Percentiles rank a stretch among this genome's conserved stretches.
These are phyloP conservation scores for Lactarius quietus DNA, from an alignment of 768 basidiomycete species.

Conservation along the genomic window DNA sequence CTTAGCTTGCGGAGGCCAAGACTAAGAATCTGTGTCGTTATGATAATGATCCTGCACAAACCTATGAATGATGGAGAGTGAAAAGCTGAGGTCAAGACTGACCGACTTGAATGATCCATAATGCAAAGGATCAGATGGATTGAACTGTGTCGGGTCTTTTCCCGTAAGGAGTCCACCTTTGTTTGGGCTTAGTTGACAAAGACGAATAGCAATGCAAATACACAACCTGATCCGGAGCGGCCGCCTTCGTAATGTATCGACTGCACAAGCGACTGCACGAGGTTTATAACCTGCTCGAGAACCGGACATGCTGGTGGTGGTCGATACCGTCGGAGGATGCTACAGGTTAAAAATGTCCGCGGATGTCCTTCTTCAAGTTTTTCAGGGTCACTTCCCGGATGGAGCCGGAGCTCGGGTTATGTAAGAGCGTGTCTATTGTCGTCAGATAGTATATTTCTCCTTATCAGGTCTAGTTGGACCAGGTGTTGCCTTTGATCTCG, in stretches of 20 bases:
- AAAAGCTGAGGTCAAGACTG: conserved; percentile 26
- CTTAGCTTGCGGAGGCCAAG: conserved; percentile 66
- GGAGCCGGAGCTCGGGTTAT: not conserved
- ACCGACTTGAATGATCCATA: conserved; percentile 83
- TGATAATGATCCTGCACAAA: conserved; percentile 70
- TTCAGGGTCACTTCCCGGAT: not conserved
- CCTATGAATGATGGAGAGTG: not conserved
- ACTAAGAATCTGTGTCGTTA: conserved; percentile 71
- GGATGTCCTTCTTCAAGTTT: not conserved
- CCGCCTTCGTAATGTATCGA: conserved; percentile 2
- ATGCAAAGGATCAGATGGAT: conserved; percentile 60
- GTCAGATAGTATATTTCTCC: not conserved
- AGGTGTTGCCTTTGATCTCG: no score
- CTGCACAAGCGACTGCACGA: conserved; percentile 6
- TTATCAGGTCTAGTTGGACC: not conserved
- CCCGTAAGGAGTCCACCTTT: conserved; percentile 77
- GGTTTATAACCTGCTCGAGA: conserved; percentile 11
- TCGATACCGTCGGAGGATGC: not conserved
- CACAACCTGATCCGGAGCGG: conserved; percentile 26
- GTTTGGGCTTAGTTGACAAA: not conserved
- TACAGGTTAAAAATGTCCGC: not conserved
- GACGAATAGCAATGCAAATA: not conserved
- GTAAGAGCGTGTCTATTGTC: not conserved
- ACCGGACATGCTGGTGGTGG: conserved; percentile 11
- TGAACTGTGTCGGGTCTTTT: conserved; percentile 65